phyloP scores from a whole-genome alignment of 805 yeast genomes.

The Jamesozyma jinghongensis region DNA sequence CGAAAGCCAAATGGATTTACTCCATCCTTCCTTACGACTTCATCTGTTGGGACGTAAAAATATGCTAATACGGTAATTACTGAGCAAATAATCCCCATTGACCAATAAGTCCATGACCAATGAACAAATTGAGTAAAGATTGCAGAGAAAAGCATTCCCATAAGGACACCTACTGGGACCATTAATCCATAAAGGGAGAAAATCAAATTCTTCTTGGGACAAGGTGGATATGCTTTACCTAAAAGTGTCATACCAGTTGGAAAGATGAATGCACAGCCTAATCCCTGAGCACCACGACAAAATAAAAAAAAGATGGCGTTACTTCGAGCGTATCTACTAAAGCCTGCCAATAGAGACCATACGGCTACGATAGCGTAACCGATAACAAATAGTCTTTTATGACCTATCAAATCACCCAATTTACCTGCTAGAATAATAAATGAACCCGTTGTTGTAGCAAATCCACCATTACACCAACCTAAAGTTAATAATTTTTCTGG shows the following conservation, averaged over 20 bases:
- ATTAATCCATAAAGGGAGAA: constrained; percentile 51
- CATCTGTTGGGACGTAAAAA: constrained; percentile 25
- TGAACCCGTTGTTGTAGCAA: constrained; percentile 37
- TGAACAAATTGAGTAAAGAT: constrained; percentile 35
- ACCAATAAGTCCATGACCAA: constrained; percentile 59
- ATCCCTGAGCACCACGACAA: constrained; percentile 56
- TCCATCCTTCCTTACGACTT: background rate
- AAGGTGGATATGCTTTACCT: constrained; percentile 30
- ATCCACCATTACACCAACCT: constrained; percentile 14
- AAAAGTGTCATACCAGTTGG: constrained; percentile 51
- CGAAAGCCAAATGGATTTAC: constrained; percentile 1
- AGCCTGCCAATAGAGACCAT: constrained; percentile 57
- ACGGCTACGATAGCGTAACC: constrained; percentile 51
- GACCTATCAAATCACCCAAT: constrained; percentile 62
- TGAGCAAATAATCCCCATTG: constrained; percentile 35
- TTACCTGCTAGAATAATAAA: constrained; percentile 60
- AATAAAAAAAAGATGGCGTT: constrained; percentile 14
- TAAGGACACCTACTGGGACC: constrained; percentile 54
- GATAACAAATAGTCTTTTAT: constrained; percentile 40
- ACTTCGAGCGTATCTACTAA: constrained; percentile 25
- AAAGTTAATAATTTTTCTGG: constrained; percentile 1
- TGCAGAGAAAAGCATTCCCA: constrained; percentile 47
- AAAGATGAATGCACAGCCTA: constrained; percentile 49
- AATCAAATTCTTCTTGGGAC: constrained; percentile 40
- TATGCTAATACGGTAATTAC: constrained; percentile 28